Conservation (phyloP, 257 asterid genomes). For the Solanum chiquidenum region DNA sequence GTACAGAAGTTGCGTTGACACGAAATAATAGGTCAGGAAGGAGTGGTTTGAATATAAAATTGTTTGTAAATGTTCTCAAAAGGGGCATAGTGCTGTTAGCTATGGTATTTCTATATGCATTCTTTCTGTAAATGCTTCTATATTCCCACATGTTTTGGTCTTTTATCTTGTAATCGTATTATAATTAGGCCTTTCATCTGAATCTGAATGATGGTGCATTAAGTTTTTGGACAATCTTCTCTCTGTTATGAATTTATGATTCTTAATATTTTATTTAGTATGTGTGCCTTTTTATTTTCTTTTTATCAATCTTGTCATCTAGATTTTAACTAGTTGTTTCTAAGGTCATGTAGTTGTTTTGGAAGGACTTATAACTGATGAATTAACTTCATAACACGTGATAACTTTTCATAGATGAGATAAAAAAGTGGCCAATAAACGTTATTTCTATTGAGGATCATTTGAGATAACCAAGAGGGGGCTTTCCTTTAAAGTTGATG, state of each 20-base stretch:
- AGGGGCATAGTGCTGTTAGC: slow-evolving; percentile 12
- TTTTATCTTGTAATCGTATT: not conserved
- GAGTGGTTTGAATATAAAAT: slow-evolving; percentile 10
- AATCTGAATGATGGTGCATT: not conserved
- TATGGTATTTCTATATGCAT: slow-evolving; percentile 18
- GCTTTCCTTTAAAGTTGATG: not conserved
- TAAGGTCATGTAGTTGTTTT: not conserved
- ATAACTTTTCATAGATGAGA: not conserved
- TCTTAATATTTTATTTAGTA: not conserved
- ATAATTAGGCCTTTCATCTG: not conserved
- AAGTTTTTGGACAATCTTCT: not conserved
- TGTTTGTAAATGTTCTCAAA: slow-evolving; percentile 25
- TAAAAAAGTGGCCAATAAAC: not conserved
- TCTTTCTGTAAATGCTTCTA: slow-evolving; percentile 41
- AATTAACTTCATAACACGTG: not conserved
- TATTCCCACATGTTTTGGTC: not conserved
- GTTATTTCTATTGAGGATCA: not conserved
- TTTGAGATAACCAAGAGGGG: not conserved
- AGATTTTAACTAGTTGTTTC: not conserved
- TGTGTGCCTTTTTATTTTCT: not conserved
- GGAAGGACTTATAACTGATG: not conserved
- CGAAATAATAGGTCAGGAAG: slow-evolving; percentile 1
- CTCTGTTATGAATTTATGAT: not conserved
- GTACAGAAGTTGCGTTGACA: slow-evolving; percentile 14
- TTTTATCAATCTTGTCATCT: not conserved